Evolutionary conservation across 441 rosid genomes (phyloP).

Genomic region (Hura crepitans): DNA sequence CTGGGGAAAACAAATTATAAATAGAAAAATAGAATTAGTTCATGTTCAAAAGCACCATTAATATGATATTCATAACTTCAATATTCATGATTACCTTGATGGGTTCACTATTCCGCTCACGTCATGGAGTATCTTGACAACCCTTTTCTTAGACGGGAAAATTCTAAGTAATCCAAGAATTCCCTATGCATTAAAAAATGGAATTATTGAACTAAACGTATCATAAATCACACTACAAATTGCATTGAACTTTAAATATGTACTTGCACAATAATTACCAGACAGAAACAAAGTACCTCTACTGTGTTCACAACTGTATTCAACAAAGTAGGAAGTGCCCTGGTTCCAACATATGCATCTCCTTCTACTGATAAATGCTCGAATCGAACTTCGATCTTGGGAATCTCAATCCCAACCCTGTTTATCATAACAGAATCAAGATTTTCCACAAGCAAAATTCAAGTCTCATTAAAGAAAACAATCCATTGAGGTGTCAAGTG

Average conservation of each 20-base stretch:
- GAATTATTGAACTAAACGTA: neutral
- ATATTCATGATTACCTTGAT: conserved; percentile 39
- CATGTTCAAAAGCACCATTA: neutral
- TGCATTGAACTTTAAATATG: neutral
- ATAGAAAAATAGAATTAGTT: neutral
- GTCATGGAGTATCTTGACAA: conserved; percentile 41
- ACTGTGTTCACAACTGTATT: conserved; percentile 40
- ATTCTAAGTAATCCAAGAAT: conserved; percentile 38
- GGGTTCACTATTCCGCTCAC: conserved; percentile 56
- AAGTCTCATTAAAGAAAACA: neutral
- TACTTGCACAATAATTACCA: neutral
- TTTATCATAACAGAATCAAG: neutral
- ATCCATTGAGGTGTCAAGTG: neutral
- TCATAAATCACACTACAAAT: neutral
- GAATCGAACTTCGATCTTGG: conserved; percentile 52
- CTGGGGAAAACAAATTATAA: conserved; percentile 23
- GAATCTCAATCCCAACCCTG: conserved; percentile 56
- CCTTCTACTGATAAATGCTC: conserved; percentile 49
- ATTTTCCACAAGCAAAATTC: no score
- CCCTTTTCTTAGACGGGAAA: conserved; percentile 52
- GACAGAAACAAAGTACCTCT: conserved; percentile 35
- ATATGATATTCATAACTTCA: neutral
- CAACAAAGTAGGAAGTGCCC: conserved; percentile 57
- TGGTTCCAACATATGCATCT: conserved; percentile 53
- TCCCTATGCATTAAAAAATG: conserved; percentile 30